Evolutionary conservation across 208 protist species (phyloP).

Genomic region (Porcisia hertigi): DNA sequence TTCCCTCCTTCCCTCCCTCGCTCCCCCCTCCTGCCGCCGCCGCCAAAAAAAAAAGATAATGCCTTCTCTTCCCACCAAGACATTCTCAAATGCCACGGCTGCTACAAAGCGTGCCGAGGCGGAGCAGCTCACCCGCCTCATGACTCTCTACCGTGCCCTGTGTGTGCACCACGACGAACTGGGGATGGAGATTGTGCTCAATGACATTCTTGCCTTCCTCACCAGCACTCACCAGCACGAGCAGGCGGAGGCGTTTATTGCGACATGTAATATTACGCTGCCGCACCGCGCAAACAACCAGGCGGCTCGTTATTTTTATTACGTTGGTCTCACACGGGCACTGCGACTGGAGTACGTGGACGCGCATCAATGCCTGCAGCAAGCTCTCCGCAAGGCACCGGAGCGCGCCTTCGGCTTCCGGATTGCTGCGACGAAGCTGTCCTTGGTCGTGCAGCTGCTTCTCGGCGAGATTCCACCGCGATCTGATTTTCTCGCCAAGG

Average conservation of each 20-base stretch:
- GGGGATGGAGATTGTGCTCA: slow-evolving; percentile 82
- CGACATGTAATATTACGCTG: slow-evolving; percentile 77
- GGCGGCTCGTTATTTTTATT: slow-evolving; percentile 95
- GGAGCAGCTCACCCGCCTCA: slow-evolving; percentile 68
- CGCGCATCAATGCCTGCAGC: slow-evolving; percentile 91
- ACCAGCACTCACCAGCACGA: slow-evolving; percentile 76
- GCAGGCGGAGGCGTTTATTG: slow-evolving; percentile 84
- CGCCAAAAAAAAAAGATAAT: neutral
- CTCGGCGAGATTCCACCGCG: slow-evolving; percentile 97
- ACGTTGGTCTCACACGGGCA: slow-evolving; percentile 95
- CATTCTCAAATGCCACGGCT: slow-evolving; percentile 3
- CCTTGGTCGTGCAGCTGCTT: slow-evolving; percentile 96
- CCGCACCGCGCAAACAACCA: slow-evolving; percentile 91
- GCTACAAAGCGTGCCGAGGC: slow-evolving; percentile 31
- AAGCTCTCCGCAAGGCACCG: slow-evolving; percentile 97
- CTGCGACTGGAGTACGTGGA: slow-evolving; percentile 97
- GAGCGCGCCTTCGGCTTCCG: slow-evolving; percentile 94
- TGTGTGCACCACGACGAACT: slow-evolving; percentile 89
- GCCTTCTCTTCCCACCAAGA: slow-evolving; percentile 17
- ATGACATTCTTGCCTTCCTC: slow-evolving; percentile 86
- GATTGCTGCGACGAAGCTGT: slow-evolving; percentile 93
- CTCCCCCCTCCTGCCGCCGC: neutral
- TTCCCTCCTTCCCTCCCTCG: neutral
- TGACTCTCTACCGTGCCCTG: slow-evolving; percentile 82
- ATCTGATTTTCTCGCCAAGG: slow-evolving; percentile 86